These are phyloP conservation scores for Diaporthe sp. DNA, from an alignment of 2,329 filamentous ascomycete species.

Conservation along the genomic window DNA sequence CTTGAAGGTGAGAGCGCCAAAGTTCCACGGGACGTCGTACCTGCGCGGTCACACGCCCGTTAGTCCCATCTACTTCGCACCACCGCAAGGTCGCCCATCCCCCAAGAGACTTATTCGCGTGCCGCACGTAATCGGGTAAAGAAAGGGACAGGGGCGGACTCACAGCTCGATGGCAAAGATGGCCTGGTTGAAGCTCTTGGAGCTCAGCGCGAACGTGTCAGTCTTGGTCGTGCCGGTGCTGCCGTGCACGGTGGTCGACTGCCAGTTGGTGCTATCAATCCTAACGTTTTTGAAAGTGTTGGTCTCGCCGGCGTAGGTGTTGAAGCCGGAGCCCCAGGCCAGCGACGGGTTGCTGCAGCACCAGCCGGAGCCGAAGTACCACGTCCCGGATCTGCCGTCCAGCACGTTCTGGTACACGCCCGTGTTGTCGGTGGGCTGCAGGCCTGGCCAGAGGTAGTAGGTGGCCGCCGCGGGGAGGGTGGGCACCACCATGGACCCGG, in stretches of 20 bases:
- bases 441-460: conserved; percentile 59
- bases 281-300: conserved; percentile 52
- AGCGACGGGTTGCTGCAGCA: conserved; percentile 56
- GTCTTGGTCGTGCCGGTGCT: conserved; percentile 49
- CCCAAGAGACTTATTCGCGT: not conserved
- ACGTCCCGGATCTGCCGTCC: conserved; percentile 55
- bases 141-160: conserved; percentile 38
- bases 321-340: conserved; percentile 56
- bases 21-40: conserved; percentile 55
- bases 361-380: conserved; percentile 59
- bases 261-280: conserved; percentile 50
- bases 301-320: conserved; percentile 51
- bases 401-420: conserved; percentile 60
- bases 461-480: conserved; percentile 49
- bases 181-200: conserved; percentile 55
- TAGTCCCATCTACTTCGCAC: not conserved
- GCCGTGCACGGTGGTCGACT: conserved; percentile 50
- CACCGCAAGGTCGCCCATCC: not conserved
- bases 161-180: conserved; percentile 58
- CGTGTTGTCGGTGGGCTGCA: conserved; percentile 55
- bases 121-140: too few species aligned
- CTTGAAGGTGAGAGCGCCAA: conserved; percentile 55
- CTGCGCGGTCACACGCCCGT: conserved; percentile 39
- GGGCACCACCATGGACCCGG: conserved; percentile 50
- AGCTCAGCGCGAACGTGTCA: conserved; percentile 52